phyloP scores from a whole-genome alignment of 306 rosid genomes.

The Dicorynia guianensis region DNA sequence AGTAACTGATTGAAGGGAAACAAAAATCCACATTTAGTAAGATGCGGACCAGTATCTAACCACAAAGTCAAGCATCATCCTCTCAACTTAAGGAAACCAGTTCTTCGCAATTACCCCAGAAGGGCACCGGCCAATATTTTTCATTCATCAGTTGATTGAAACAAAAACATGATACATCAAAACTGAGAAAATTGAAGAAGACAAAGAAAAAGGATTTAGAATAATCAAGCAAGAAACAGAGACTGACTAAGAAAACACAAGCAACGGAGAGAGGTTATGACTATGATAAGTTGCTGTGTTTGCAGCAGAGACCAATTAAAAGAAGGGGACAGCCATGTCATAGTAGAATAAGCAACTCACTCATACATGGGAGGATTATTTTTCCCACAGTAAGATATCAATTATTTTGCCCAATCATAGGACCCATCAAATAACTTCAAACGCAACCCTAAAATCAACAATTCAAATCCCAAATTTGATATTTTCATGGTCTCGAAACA shows the following conservation, averaged over 20 bases:
- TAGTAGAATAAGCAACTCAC: constrained; percentile 3
- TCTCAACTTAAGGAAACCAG: constrained; percentile 28
- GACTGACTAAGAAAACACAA: constrained; percentile 16
- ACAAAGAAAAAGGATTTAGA: not conserved
- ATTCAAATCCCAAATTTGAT: not conserved
- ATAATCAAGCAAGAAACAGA: constrained; percentile 5
- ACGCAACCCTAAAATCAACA: constrained; percentile 29
- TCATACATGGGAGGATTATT: constrained; percentile 13
- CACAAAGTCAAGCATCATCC: constrained; percentile 27
- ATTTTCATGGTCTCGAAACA: not conserved
- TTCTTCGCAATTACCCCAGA: constrained; percentile 18
- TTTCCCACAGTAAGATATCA: not conserved
- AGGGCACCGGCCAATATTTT: constrained; percentile 23
- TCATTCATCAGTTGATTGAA: constrained; percentile 22
- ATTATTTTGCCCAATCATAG: constrained; percentile 1
- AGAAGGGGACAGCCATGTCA: constrained; percentile 6
- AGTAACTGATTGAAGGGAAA: constrained; percentile 69
- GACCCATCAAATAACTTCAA: constrained; percentile 10
- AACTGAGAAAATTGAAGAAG: constrained; percentile 15
- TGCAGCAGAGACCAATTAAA: constrained; percentile 21
- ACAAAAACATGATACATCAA: constrained; percentile 33
- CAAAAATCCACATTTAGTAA: constrained; percentile 28
- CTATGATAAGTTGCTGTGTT: not conserved
- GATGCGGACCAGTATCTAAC: constrained; percentile 30
- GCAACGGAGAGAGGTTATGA: constrained; percentile 10